Evolutionary conservation across 495 filamentous ascomycete species (phyloP), one percentile per base, ranked within the genome.

Genomic region (Pseudomonodictys pantanalensis): DNA sequence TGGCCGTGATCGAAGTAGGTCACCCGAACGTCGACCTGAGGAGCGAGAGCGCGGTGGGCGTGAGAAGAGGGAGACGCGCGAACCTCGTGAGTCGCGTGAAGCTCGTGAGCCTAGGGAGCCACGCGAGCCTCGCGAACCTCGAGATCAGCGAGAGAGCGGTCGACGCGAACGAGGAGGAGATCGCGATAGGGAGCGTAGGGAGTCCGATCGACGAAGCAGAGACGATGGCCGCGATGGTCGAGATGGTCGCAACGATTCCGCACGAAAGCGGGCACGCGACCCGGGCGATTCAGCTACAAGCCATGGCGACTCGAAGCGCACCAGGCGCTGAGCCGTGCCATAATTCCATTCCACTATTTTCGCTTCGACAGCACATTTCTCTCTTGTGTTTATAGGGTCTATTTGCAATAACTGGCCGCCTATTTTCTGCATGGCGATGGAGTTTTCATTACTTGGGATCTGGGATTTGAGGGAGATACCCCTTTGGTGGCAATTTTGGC

Each of bases 241-340:
- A 43, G 30, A 38, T 11, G 51, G 43, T 10, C 32, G 42, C 18
- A 20, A 56, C 18, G 61, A 60, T 49, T n/a, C n/a, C n/a, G 47
- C 10, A 15, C 22, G 58, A 45, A 67, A 67, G 60, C 58, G 65
- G 58, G 60, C 45, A 52, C 41, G 60, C 2, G 60, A 46, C 17
- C 38, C 38, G 6, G 64, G 52, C 23, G 58, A 54, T 23, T 25
- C 25, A 20, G 38, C 25, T 32, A 24, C 58, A n/a, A n/a, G n/a
- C n/a, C n/a, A 55, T 22, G 58, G 51, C 25, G 58, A 61, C 49
- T 30, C 22, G 42, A 61, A 61, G 50, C 49, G 58, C 20, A 22
- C 49, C 22, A 42, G 58, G 29, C 41, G 49, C 22, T 48, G 33
- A 38, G 44, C 28, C 28, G 15, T 41, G 15, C 3, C 20, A 5